These are phyloP conservation scores for Penicillium riverlandense DNA, from an alignment of 495 filamentous ascomycete genomes.

Conservation along the genomic window DNA sequence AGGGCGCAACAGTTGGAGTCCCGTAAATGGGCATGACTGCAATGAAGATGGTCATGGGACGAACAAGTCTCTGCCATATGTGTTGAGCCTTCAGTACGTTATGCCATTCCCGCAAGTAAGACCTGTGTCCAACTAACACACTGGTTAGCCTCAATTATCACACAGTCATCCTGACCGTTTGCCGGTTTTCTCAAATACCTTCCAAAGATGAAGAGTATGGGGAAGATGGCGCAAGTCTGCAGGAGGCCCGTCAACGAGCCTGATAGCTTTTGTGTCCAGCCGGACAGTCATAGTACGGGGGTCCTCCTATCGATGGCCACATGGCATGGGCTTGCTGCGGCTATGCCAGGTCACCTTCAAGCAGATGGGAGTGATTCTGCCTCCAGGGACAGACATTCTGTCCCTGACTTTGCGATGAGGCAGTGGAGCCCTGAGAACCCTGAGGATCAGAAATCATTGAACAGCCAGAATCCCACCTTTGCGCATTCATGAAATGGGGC, in stretches of 20 bases:
- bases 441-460: conserved; percentile 15
- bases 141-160: conserved; percentile 19
- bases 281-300: conserved; percentile 17
- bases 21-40: conserved; percentile 9
- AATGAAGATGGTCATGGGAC: conserved; percentile 18
- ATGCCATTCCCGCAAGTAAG: not conserved
- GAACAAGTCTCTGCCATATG: conserved; percentile 18
- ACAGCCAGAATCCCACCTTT: conserved; percentile 29
- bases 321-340: conserved; percentile 27
- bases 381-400: conserved; percentile 20
- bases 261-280: conserved; percentile 7
- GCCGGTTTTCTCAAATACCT: conserved; percentile 14
- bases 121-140: not conserved
- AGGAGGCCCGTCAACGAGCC: not conserved
- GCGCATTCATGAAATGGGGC: conserved; percentile 4
- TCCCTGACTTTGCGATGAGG: conserved; percentile 21
- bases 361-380: conserved; percentile 17
- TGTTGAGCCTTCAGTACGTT: conserved; percentile 26
- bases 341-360: conserved; percentile 24
- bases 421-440: conserved; percentile 17
- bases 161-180: conserved; percentile 19
- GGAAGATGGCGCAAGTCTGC: not conserved
- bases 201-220: too few relatives aligned
- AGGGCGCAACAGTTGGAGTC: conserved; percentile 2
- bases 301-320: conserved; percentile 19